Evolutionary conservation across 2,329 filamentous ascomycete species (phyloP).

Genomic region (Ophiostoma populinum): DNA sequence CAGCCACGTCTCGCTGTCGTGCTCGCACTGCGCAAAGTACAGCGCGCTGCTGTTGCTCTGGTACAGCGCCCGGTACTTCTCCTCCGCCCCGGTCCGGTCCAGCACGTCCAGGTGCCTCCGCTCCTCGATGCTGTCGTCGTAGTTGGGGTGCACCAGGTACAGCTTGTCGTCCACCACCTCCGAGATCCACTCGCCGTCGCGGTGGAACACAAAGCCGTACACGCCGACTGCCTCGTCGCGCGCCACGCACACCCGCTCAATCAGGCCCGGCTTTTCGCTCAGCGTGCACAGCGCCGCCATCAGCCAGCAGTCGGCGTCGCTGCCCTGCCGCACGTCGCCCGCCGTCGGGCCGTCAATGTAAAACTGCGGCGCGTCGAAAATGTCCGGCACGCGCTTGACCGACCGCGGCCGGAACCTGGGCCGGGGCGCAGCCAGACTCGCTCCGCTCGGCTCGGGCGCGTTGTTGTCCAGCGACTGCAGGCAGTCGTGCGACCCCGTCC

Average conservation of each 20-base stretch:
- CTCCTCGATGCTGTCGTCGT: slow-evolving; percentile 38
- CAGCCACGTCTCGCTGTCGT: slow-evolving; percentile 58
- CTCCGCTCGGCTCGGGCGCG: too few species aligned
- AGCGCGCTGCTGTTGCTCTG: slow-evolving; percentile 52
- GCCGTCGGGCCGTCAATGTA: slow-evolving; percentile 62
- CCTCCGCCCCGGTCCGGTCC: slow-evolving; percentile 32
- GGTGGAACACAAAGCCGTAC: slow-evolving; percentile 72
- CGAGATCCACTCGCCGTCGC: slow-evolving; percentile 57
- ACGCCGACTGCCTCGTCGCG: slow-evolving; percentile 58
- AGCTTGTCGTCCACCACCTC: slow-evolving; percentile 42
- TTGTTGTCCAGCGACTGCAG: slow-evolving; percentile 18
- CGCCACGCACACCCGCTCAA: slow-evolving; percentile 57
- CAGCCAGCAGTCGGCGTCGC: slow-evolving; percentile 72
- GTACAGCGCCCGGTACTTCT: slow-evolving; percentile 43
- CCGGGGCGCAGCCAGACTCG: too few species aligned
- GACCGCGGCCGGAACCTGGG: slow-evolving; percentile 29
- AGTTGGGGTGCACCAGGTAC: slow-evolving; percentile 39
- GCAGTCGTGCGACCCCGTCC: slow-evolving; percentile 34
- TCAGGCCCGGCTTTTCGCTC: slow-evolving; percentile 52
- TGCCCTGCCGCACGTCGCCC: slow-evolving; percentile 63
- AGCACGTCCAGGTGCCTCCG: slow-evolving; percentile 28
- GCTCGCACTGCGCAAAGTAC: slow-evolving; percentile 53
- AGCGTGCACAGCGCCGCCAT: slow-evolving; percentile 66
- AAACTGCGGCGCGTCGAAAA: slow-evolving; percentile 62
- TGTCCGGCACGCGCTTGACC: slow-evolving; percentile 56